Percentiles rank a stretch among this genome's conserved stretches.
Evolutionary conservation across 2,329 filamentous ascomycete species (phyloP).

Genomic region (Penicillium sp.): DNA sequence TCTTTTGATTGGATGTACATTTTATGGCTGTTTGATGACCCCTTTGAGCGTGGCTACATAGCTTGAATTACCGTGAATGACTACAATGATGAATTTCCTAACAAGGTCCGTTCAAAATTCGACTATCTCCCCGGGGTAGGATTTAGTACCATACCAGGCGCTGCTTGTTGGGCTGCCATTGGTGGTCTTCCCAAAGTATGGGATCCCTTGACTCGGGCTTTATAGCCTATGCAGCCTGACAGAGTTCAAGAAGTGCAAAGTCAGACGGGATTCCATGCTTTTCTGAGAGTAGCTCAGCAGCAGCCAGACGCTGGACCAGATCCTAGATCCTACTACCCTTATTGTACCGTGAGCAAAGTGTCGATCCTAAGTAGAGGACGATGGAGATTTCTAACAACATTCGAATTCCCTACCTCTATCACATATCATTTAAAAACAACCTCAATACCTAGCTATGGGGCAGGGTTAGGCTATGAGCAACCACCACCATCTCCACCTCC

Average conservation of each 20-base stretch:
- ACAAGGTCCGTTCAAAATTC: neutral
- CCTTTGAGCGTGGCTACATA: neutral
- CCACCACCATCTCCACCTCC: neutral
- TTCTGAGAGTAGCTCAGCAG: too few relatives aligned
- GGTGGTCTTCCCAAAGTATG: neutral
- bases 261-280: too few relatives aligned
- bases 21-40: constrained; percentile 8
- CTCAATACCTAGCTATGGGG: too few relatives aligned
- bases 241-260: too few relatives aligned
- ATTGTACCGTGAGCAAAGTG: too few relatives aligned
- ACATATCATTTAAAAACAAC: neutral
- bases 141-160: neutral
- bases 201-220: too few relatives aligned
- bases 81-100: neutral
- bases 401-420: neutral
- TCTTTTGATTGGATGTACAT: constrained; percentile 9
- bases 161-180: neutral
- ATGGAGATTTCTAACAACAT: too few relatives aligned
- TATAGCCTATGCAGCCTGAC: neutral
- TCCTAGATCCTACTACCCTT: too few relatives aligned
- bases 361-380: too few relatives aligned
- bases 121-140: neutral
- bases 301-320: too few relatives aligned
- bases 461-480: too few relatives aligned
- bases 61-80: neutral